Conservation (phyloP, 2,329 filamentous ascomycete species). For the Neocucurbitaria cava region DNA sequence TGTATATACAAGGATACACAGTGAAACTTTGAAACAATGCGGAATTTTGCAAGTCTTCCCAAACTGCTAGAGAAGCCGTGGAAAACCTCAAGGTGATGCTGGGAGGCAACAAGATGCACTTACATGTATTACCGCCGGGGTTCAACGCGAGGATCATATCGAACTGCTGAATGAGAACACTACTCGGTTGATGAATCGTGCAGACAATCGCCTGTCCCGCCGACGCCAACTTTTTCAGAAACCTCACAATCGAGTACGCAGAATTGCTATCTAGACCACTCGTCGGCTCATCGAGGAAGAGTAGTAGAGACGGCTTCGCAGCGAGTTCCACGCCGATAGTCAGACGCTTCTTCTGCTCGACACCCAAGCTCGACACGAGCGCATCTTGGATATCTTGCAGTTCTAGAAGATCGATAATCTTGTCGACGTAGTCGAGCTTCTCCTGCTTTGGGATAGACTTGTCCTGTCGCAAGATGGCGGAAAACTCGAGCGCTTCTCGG, state of each 20-base stretch:
- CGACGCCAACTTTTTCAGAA: slow-evolving; percentile 70
- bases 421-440: slow-evolving; percentile 71
- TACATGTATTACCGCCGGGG: slow-evolving; percentile 68
- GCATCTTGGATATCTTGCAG: slow-evolving; percentile 72
- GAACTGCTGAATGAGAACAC: slow-evolving; percentile 73
- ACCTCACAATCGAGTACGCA: slow-evolving; percentile 71
- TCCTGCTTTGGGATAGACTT: slow-evolving; percentile 61
- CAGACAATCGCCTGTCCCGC: slow-evolving; percentile 76
- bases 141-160: slow-evolving; percentile 76
- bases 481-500: slow-evolving; percentile 73
- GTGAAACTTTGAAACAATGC: background rate
- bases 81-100: background rate
- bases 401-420: slow-evolving; percentile 70
- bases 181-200: slow-evolving; percentile 76
- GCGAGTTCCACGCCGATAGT: slow-evolving; percentile 75
- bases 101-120: background rate
- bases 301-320: slow-evolving; percentile 66
- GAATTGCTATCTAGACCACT: slow-evolving; percentile 73
- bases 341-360: slow-evolving; percentile 74
- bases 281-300: slow-evolving; percentile 77
- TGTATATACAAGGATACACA: background rate
- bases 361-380: slow-evolving; percentile 68
- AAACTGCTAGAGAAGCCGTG: background rate
- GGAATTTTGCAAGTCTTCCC: background rate
- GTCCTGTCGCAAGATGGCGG: slow-evolving; percentile 69